A percentile compares a stretch with the other conserved stretches of the same genome.
Conservation (phyloP, 73 alveolate species). For the Loxodes magnus region DNA sequence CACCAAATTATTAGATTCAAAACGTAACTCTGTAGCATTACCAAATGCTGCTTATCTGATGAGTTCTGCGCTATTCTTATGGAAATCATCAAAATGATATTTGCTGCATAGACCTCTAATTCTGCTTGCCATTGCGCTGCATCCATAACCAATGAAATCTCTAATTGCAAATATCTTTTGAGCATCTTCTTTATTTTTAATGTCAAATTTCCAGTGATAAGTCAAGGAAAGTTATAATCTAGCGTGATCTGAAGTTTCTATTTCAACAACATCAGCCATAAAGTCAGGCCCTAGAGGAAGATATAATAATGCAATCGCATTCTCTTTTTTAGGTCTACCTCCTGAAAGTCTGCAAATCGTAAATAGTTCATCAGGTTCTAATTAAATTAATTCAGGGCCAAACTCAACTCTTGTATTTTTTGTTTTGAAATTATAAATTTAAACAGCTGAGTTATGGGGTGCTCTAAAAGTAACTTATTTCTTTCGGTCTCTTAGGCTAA, state of each 20-base stretch:
- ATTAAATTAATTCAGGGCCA: conserved; percentile 69
- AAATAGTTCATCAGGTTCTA: conserved; percentile 67
- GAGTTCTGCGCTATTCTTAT: conserved; percentile 32
- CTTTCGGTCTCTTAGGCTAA: conserved; percentile 21
- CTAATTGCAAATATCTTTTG: conserved; percentile 44
- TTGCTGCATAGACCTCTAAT: conserved; percentile 67
- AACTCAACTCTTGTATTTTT: conserved; percentile 43
- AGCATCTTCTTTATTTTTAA: conserved; percentile 21
- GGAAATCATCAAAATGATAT: conserved; percentile 48
- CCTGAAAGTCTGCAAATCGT: conserved; percentile 52
- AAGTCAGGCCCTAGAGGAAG: conserved; percentile 60
- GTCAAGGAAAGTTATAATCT: conserved; percentile 42
- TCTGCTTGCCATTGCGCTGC: conserved; percentile 67
- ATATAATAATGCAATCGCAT: conserved; percentile 25
- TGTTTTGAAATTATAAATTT: conserved; percentile 52
- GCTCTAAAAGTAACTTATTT: conserved; percentile 48
- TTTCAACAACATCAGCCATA: conserved; percentile 48
- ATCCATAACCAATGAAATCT: conserved; percentile 72
- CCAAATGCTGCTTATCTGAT: conserved; percentile 48
- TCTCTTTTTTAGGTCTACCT: conserved; percentile 57
- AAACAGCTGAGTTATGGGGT: conserved; percentile 65
- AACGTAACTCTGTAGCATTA: conserved; percentile 22
- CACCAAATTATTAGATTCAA: conserved; percentile 38
- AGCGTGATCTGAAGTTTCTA: conserved; percentile 79
- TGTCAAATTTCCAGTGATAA: conserved; percentile 57